Percentiles rank a stretch among this genome's conserved stretches.
phyloP scores from a whole-genome alignment of 2,329 filamentous ascomycete species.

The Aureobasidium namibiae region DNA sequence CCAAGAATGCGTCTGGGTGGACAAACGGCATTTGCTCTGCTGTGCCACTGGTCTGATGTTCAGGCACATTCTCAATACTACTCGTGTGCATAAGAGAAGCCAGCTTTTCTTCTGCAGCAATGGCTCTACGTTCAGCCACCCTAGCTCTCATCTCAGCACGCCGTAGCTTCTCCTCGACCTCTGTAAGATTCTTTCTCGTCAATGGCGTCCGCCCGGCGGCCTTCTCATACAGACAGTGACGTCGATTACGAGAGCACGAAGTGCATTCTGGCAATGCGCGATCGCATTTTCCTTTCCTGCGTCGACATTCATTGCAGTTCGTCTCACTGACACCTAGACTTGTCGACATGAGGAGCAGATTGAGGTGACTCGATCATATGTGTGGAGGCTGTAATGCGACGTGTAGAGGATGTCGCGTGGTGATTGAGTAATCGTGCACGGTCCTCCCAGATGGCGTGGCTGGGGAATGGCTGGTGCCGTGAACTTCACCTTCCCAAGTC shows the following conservation, averaged over 20 bases:
- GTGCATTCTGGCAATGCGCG: constrained; percentile 30
- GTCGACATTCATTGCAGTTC: constrained; percentile 23
- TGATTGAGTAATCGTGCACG: not conserved
- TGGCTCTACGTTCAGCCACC: constrained; percentile 18
- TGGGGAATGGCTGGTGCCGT: not conserved
- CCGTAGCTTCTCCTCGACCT: constrained; percentile 36
- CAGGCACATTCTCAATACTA: not conserved
- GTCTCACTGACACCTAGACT: not conserved
- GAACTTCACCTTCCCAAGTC: not conserved
- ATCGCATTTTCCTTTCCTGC: constrained; percentile 24
- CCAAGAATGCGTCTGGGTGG: not conserved
- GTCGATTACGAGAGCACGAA: constrained; percentile 35
- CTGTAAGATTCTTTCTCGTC: constrained; percentile 39
- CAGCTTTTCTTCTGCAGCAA: constrained; percentile 17
- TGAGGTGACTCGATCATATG: not conserved
- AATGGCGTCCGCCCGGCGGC: constrained; percentile 38
- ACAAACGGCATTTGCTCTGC: not conserved
- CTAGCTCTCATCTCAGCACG: constrained; percentile 20
- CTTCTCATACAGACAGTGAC: constrained; percentile 43
- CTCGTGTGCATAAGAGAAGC: constrained; percentile 5
- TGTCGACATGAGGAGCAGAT: not conserved
- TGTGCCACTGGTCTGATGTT: not conserved
- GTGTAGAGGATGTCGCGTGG: not conserved
- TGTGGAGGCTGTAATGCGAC: not conserved
- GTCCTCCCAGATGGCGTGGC: not conserved